phyloP scores from a whole-genome alignment of 169 alveolate species.

The Cryptosporidium sp. region DNA sequence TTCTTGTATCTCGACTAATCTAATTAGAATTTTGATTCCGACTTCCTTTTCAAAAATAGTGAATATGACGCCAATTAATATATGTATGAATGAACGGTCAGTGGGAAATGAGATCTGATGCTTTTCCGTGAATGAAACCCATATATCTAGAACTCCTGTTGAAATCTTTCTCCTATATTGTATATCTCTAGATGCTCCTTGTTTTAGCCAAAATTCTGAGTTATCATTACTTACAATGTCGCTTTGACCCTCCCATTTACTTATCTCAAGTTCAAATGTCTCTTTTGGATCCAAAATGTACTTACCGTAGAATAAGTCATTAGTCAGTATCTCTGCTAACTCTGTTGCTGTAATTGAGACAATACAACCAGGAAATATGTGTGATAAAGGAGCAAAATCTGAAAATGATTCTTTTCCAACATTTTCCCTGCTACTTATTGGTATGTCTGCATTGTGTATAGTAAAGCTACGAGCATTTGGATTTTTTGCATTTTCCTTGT shows the following conservation, averaged over 20 bases:
- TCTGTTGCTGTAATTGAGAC: constrained; percentile 12
- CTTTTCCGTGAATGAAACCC: constrained; percentile 58
- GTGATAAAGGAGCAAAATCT: constrained; percentile 15
- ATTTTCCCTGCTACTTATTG: constrained; percentile 15
- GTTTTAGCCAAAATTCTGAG: neutral
- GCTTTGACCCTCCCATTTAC: constrained; percentile 47
- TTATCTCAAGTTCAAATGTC: constrained; percentile 19
- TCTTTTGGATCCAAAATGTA: constrained; percentile 57
- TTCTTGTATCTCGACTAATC: constrained; percentile 5
- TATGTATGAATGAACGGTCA: constrained; percentile 5
- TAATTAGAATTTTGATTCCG: constrained; percentile 15
- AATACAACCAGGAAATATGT: constrained; percentile 60
- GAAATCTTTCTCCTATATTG: constrained; percentile 52
- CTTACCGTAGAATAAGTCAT: constrained; percentile 48
- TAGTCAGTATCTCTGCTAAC: constrained; percentile 35
- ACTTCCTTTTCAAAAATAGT: constrained; percentile 38
- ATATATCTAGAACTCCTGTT: constrained; percentile 49
- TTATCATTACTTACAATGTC: no score
- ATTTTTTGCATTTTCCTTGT: neutral
- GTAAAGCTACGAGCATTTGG: neutral
- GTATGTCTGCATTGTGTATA: constrained; percentile 11
- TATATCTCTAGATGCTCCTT: constrained; percentile 39
- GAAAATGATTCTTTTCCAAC: neutral
- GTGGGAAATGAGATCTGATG: constrained; percentile 21
- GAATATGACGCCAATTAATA: constrained; percentile 36